Percentiles rank a stretch among this genome's conserved stretches.
These are phyloP conservation scores for Solanum peruvianum DNA, from an alignment of 257 asterid genomes.

Conservation along the genomic window DNA sequence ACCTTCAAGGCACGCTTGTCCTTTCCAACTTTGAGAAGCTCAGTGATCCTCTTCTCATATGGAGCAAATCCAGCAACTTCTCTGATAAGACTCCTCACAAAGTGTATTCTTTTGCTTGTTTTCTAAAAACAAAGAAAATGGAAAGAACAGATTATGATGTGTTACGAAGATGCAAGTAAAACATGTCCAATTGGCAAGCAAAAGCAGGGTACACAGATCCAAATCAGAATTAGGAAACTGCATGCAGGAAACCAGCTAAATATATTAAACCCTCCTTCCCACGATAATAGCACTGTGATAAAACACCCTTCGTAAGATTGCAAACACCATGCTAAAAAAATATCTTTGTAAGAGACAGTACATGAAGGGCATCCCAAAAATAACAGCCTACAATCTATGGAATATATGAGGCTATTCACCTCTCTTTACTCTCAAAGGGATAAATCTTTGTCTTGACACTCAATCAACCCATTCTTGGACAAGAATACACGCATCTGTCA, in stretches of 20 bases:
- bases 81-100: neutral
- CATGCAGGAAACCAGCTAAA: neutral
- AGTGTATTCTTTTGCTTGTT: conserved; percentile 1
- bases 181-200: neutral
- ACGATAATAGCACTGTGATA: neutral
- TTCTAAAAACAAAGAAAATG: neutral
- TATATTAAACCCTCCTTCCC: neutral
- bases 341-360: neutral
- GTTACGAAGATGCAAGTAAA: neutral
- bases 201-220: neutral
- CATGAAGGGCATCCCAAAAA: neutral
- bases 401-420: neutral
- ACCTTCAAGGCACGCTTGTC: conserved; percentile 27
- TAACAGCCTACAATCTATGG: neutral
- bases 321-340: neutral
- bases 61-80: conserved; percentile 46
- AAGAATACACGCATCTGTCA: neutral
- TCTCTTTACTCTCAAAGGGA: neutral
- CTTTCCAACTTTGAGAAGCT: conserved; percentile 36
- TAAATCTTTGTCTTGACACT: neutral
- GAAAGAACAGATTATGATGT: neutral
- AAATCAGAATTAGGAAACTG: neutral
- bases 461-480: neutral
- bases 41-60: conserved; percentile 54
- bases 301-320: neutral